Evolutionary conservation across 306 rosid species (phyloP), one percentile per base, ranked within the genome.

Genomic region (Rubus parviflorus): DNA sequence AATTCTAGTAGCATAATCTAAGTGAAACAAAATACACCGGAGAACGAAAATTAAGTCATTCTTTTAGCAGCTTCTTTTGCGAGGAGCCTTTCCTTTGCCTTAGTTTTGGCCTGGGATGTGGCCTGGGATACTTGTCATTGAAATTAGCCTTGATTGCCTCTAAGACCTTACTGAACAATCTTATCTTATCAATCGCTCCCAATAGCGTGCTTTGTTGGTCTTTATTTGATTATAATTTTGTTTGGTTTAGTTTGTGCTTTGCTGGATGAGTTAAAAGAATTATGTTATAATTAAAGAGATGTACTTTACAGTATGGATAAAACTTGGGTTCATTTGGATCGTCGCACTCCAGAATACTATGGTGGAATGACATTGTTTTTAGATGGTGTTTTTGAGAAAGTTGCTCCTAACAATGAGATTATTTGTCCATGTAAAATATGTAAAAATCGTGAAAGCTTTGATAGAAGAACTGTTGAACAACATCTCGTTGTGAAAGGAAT

Each of bases 111-210:
- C 84, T 91, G 96, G 57, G 93, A 89, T 72, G 87, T 89, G 72
- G 96, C 96, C 93, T 93, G 89, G 87, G 79, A 25, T 1, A 0
- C 0, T n/a, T n/a, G n/a, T n/a, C n/a, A n/a, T 91, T 91, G 83
- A 91, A 91, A 88, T 91, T 91, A 19, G 93, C 96, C 96, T 91
- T 91, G 75, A 89, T 89, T 15, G 93, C 93, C 82, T 91, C 93
- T 11, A 91, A 68, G 75, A 88, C 84, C 82, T 84, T 83, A 87
- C 91, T 86, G 72, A 90, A 88, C 93, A 81, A 88, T 19, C 38
- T 90, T 91, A 67, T 91, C 93, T 72, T 91, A 1, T 0, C 30
- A 25, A 25, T 25, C 30, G 30, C 1, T 25, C 30, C 1, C 30
- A 25, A n/a, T n/a, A 25, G 30, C 30, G 30, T 25, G 30, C 30